These are phyloP conservation scores for Calonectria crousiana DNA, from an alignment of 2,329 filamentous ascomycete genomes.

Conservation along the genomic window DNA sequence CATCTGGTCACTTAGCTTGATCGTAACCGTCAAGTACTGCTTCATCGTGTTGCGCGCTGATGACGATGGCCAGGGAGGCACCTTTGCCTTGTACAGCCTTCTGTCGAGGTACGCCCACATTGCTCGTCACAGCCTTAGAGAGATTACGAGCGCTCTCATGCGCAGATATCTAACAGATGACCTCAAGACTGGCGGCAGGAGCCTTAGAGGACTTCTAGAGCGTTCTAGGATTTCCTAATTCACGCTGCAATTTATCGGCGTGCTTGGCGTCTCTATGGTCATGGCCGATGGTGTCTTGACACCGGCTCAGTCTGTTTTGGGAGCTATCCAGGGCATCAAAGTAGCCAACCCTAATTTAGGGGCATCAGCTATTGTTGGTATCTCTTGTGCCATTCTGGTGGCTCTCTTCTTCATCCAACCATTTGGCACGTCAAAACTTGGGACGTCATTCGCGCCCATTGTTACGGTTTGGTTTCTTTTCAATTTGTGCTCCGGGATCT, in stretches of 20 bases:
- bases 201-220: constrained; percentile 68
- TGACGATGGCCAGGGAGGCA: constrained; percentile 77
- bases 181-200: constrained; percentile 60
- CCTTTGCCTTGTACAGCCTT: constrained; percentile 74
- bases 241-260: constrained; percentile 69
- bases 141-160: constrained; percentile 61
- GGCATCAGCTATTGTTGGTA: constrained; percentile 69
- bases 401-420: constrained; percentile 73
- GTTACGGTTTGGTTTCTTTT: constrained; percentile 74
- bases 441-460: constrained; percentile 73
- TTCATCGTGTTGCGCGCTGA: constrained; percentile 73
- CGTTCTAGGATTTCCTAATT: constrained; percentile 62
- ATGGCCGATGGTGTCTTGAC: constrained; percentile 74
- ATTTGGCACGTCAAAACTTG: constrained; percentile 71
- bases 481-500: constrained; percentile 72
- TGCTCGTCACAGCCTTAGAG: constrained; percentile 64
- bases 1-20: constrained; percentile 75
- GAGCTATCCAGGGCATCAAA: constrained; percentile 72
- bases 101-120: constrained; percentile 70
- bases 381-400: constrained; percentile 72
- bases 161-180: constrained; percentile 68
- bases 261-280: constrained; percentile 74
- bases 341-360: constrained; percentile 68
- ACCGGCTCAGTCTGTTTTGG: constrained; percentile 76
- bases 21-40: constrained; percentile 76